phyloP scores from a whole-genome alignment of 164 flowering plant species.

The Berberis vulgaris region DNA sequence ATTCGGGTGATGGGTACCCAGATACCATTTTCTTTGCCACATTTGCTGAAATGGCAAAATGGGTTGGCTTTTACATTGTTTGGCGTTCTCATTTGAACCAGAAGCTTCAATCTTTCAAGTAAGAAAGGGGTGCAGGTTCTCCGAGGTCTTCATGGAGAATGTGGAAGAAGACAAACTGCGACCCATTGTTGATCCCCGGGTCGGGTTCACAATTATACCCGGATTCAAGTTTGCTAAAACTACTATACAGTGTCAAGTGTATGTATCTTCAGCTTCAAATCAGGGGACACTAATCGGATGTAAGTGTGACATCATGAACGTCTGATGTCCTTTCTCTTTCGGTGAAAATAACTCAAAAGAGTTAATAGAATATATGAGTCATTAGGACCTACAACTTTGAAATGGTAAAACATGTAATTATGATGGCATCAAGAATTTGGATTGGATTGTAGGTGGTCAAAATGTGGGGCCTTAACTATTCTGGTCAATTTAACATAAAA shows the following conservation, averaged over 20 bases:
- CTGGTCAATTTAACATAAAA: too few species aligned
- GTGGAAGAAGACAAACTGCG: conserved; percentile 31
- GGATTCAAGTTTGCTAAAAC: conserved; percentile 64
- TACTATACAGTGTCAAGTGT: conserved; percentile 52
- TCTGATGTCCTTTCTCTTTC: too few species aligned
- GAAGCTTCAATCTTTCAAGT: conserved; percentile 52
- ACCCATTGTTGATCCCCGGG: conserved; percentile 25
- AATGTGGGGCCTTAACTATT: too few species aligned
- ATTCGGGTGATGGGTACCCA: conserved; percentile 35
- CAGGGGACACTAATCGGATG: background rate
- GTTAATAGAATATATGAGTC: too few species aligned
- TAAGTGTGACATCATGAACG: too few species aligned
- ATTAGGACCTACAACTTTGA: too few species aligned
- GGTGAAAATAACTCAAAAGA: too few species aligned
- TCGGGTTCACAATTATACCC: conserved; percentile 61
- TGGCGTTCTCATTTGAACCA: conserved; percentile 52
- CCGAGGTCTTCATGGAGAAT: conserved; percentile 76
- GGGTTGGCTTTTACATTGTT: conserved; percentile 75
- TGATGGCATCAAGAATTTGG: too few species aligned
- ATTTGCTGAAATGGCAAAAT: conserved; percentile 59
- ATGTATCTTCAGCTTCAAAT: conserved; percentile 25
- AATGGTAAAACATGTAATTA: too few species aligned
- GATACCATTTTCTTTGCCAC: conserved; percentile 37
- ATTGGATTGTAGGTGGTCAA: too few species aligned
- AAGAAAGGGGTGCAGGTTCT: conserved; percentile 34